phyloP scores from a whole-genome alignment of 2,329 filamentous ascomycete genomes.

The Zymoseptoria brevis region DNA sequence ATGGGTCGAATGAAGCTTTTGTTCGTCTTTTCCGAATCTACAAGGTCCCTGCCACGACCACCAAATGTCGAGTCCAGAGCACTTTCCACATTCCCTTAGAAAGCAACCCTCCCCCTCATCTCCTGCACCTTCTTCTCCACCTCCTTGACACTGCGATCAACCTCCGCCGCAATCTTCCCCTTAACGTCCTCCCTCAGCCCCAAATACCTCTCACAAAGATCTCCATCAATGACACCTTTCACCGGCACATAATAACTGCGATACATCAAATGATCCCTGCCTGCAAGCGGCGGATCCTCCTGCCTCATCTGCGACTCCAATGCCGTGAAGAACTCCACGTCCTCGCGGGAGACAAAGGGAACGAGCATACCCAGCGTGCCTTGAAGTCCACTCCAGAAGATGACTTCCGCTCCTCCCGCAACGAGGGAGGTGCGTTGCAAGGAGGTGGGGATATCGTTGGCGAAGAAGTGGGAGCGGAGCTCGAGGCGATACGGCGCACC shows the following conservation, averaged over 20 bases:
- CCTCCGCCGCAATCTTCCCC: slow-evolving; percentile 85
- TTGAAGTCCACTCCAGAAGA: slow-evolving; percentile 90
- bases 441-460: slow-evolving; percentile 85
- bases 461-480: slow-evolving; percentile 80
- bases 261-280: slow-evolving; percentile 92
- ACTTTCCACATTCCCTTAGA: slow-evolving; percentile 19
- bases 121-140: slow-evolving; percentile 82
- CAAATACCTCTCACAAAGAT: slow-evolving; percentile 87
- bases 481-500: slow-evolving; percentile 78
- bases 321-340: slow-evolving; percentile 95
- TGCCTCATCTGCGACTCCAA: slow-evolving; percentile 80
- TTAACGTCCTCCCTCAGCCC: slow-evolving; percentile 81
- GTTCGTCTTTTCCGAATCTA: background rate
- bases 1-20: background rate
- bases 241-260: slow-evolving; percentile 92
- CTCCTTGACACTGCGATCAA: slow-evolving; percentile 83
- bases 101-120: slow-evolving; percentile 33
- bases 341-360: slow-evolving; percentile 83
- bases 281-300: slow-evolving; percentile 80
- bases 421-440: slow-evolving; percentile 85
- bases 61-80: background rate
- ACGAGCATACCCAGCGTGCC: slow-evolving; percentile 90
- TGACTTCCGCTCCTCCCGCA: slow-evolving; percentile 80
- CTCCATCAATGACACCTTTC: slow-evolving; percentile 93
- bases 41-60: background rate